Percentiles rank a stretch among this genome's conserved stretches.
Conservation (phyloP, 2,329 filamentous ascomycete species). For the Colletotrichum plurivorum region DNA sequence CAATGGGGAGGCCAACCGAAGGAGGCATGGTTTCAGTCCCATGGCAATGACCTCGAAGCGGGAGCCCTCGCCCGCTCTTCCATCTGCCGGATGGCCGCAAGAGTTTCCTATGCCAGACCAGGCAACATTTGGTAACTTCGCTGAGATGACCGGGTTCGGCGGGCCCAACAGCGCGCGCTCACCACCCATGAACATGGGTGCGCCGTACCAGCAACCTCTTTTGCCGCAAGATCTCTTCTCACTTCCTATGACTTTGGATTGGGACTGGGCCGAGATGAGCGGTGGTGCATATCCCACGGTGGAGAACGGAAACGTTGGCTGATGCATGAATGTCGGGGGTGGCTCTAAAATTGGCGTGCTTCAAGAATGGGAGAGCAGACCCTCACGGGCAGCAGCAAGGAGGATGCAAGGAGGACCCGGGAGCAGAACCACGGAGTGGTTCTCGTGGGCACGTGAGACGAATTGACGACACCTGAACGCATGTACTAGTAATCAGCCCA, state of each 20-base stretch:
- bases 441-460: slow-evolving; percentile 31
- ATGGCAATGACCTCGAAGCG: slow-evolving; percentile 54
- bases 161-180: slow-evolving; percentile 52
- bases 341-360: neutral
- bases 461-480: slow-evolving; percentile 32
- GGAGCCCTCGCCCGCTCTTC: slow-evolving; percentile 61
- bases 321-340: neutral
- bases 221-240: slow-evolving; percentile 95
- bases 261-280: slow-evolving; percentile 82
- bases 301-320: slow-evolving; percentile 71
- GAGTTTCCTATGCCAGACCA: slow-evolving; percentile 56
- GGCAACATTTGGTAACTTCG: slow-evolving; percentile 59
- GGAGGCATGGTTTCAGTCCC: slow-evolving; percentile 48
- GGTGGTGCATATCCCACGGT: slow-evolving; percentile 75
- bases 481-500: slow-evolving; percentile 35
- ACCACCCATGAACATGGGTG: slow-evolving; percentile 47
- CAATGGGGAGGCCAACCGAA: slow-evolving; percentile 39
- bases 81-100: slow-evolving; percentile 62
- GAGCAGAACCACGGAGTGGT: slow-evolving; percentile 4
- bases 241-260: slow-evolving; percentile 95
- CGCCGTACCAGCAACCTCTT: slow-evolving; percentile 83
- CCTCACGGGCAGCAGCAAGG: slow-evolving; percentile 26
- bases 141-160: slow-evolving; percentile 62
- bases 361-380: neutral
- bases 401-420: neutral